A percentile compares a stretch with the other conserved stretches of the same genome.
Evolutionary conservation across 2,329 filamentous ascomycete species (phyloP).

Genomic region (Ophiostoma ulmi): DNA sequence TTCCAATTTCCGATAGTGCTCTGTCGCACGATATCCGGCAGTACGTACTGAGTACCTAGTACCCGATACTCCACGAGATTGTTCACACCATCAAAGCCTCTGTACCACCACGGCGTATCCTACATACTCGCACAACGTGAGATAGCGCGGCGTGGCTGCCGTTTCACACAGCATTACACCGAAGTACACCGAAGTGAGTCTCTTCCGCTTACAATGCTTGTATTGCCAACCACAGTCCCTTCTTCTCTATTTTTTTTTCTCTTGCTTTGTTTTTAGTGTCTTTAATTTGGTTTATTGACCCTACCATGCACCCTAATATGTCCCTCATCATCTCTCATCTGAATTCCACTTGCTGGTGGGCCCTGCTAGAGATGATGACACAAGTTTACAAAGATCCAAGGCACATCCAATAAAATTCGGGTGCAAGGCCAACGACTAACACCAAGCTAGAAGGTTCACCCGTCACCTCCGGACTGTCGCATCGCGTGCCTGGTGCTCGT

Average conservation of each 20-base stretch:
- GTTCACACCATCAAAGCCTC: neutral
- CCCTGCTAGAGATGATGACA: conserved; percentile 4
- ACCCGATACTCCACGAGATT: neutral
- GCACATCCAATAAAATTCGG: neutral
- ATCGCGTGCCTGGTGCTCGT: conserved; percentile 11
- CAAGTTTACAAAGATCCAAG: conserved; percentile 4
- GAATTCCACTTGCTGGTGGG: conserved; percentile 8
- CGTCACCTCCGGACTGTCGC: conserved; percentile 9
- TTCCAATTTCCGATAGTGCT: neutral
- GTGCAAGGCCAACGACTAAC: neutral
- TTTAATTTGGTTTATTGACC: neutral
- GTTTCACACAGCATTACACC: conserved; percentile 3
- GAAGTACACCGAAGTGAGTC: conserved; percentile 7
- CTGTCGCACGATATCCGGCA: neutral
- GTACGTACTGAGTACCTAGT: neutral
- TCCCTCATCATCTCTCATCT: neutral
- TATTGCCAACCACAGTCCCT: neutral
- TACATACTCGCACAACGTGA: neutral
- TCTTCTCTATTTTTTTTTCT: neutral
- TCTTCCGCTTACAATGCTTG: neutral
- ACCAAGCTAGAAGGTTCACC: conserved; percentile 6
- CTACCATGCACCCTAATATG: neutral
- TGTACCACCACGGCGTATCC: neutral
- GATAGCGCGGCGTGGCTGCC: neutral
- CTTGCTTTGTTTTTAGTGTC: neutral